These are phyloP conservation scores for Scutellaria baicalensis DNA, from an alignment of 257 asterid genomes.

Conservation along the genomic window DNA sequence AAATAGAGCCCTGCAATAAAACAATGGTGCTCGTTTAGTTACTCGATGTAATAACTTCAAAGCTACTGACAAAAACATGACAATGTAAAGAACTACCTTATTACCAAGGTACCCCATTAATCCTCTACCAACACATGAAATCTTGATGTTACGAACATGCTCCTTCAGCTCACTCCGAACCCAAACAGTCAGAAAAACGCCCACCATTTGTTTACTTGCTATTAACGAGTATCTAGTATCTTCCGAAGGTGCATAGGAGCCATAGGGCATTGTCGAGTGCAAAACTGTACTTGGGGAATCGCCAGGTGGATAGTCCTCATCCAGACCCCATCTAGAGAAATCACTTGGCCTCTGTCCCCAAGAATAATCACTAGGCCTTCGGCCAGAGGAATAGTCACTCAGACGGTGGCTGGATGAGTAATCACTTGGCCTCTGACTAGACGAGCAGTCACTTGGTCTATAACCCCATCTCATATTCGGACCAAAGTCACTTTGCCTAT, in stretches of 20 bases:
- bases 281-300: conserved; percentile 76
- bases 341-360: conserved; percentile 84
- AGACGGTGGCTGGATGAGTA: conserved; percentile 17
- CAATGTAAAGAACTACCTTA: conserved; percentile 43
- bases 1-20: conserved; percentile 75
- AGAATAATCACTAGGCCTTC: conserved; percentile 44
- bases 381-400: conserved; percentile 24
- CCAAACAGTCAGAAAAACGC: conserved; percentile 83
- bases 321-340: conserved; percentile 78
- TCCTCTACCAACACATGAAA: conserved; percentile 89
- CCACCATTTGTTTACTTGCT: conserved; percentile 95
- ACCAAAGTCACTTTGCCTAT: conserved; percentile 57
- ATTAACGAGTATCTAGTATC: conserved; percentile 70
- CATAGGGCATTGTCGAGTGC: conserved; percentile 39
- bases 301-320: conserved; percentile 56
- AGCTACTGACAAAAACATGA: not conserved
- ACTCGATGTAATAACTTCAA: not conserved
- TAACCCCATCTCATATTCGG: conserved; percentile 40
- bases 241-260: conserved; percentile 31
- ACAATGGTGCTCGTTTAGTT: not conserved
- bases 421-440: conserved; percentile 37
- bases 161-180: conserved; percentile 75
- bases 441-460: conserved; percentile 59
- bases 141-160: conserved; percentile 66
- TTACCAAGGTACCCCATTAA: conserved; percentile 95